Base-by-base conservation (phyloP, 495 filamentous ascomycete species). In the Annulohypoxylon maeteangense region DNA sequence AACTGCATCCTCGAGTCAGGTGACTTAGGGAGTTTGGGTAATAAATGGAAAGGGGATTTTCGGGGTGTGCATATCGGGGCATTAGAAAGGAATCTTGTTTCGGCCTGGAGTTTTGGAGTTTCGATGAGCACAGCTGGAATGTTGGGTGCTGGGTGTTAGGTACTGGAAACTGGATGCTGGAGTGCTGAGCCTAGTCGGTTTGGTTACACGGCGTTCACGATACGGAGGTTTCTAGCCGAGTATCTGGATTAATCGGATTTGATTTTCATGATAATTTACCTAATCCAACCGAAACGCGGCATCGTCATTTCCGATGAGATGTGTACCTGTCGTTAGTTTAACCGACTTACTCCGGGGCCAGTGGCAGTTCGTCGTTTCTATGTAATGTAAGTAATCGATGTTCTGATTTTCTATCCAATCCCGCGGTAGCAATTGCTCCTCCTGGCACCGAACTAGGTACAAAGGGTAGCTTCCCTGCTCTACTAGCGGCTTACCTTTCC, bases 1-100 rank as follows among this genome's bases (percentile, higher is more conserved):
- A 45, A 58, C 10, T 57, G 40, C 32, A 57, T 66, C 38, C 20
- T 22, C 22, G 34, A 57, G 36, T 34, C 42, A 31, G 54, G 25
- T 60, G 32, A 47, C 44, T 29, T 29, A 62, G 34, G 57, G 68
- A 61, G 67, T 67, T 71, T 14, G 32, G 38, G 44, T 53, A 48
- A 45, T 67, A 63, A 38, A 71, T 20, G 68, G 32, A 45, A 8
- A 20, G 62, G 29, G 47, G 47, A 8, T 29, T 12, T 48, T 4
- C 16, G 51, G 36, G 61, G 62, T 40, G 32, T 71, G 68, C 68
- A 71, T 71, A 67, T 20, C 6, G 22, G 42, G 51, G 58, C 63
- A 65, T 67, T 67, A 62, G 68, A 67, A 58, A 67, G 62, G 63
- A 59, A 63, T 61, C 34, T 58, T 55, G 8, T 63, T 63, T 53